Evolutionary conservation across 2,329 filamentous ascomycete genomes (phyloP), one percentile per base, ranked within the genome.

Genomic region (Fusarium equiseti): DNA sequence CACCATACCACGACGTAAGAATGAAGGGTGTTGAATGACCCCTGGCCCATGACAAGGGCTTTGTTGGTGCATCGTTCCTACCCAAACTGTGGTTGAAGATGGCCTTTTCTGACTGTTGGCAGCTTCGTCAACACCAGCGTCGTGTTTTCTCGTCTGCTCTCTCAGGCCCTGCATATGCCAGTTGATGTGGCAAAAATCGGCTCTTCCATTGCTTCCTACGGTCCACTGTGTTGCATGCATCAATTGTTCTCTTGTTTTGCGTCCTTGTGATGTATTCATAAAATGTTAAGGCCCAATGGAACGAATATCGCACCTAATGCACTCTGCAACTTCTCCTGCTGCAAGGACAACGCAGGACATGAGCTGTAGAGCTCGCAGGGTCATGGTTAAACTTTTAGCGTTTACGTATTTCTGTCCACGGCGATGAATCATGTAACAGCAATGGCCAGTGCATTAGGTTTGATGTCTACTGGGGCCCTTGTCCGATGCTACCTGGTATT

Each of bases 181-280:
- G 67, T 63, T 71, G 73, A 75, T 69, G 73, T 75, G 73, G 73
- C 73, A 67, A 62, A 60, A 72, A 69, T 68, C 71, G 72, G 72
- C 73, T 75, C 66, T 75, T 59, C 45, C 18, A 45, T 53, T 16
- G 43, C 50, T 35, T 67, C 49, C 52, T 49, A 48, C 46, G 53
- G 58, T 35, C 72, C 72, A 75, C 68, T 52, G 42, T 31, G 49
- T 56, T 55, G 63, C 73, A 73, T 71, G 68, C 68, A 65, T 57
- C 51, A 26, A 55, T 27, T 42, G 22, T 43, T 58, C 51, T 53
- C 40, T 43, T 63, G 43, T 35, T 29, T 29, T 38, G 42, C 20
- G 40, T 46, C 44, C 53, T 56, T 53, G 45, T 27, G 32, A 52
- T 42, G 32, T 20, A 26, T 27, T 22, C 18, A 35, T 20, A 55